A percentile compares a stretch with the other conserved stretches of the same genome.
These are phyloP conservation scores for Penicillium sp. DNA, from an alignment of 2,329 filamentous ascomycete species.

Conservation along the genomic window DNA sequence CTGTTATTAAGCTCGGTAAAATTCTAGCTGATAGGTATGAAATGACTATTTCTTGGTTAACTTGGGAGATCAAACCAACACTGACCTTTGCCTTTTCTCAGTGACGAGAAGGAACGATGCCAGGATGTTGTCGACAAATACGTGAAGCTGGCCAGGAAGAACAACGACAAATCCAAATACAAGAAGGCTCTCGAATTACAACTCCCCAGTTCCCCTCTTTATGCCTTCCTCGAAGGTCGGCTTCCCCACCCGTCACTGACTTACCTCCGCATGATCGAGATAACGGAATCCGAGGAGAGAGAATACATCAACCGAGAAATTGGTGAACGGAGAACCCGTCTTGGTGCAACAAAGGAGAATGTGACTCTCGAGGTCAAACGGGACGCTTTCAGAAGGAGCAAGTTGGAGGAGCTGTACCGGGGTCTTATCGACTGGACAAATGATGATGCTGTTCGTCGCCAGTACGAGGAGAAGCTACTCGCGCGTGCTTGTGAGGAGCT, in stretches of 20 bases:
- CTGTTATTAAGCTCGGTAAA: slow-evolving; percentile 72
- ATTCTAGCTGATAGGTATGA: slow-evolving; percentile 69
- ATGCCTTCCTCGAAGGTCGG: slow-evolving; percentile 79
- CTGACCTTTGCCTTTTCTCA: slow-evolving; percentile 31
- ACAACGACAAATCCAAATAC: slow-evolving; percentile 74
- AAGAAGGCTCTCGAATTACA: slow-evolving; percentile 75
- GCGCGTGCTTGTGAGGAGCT: slow-evolving; percentile 79
- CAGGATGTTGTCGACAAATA: slow-evolving; percentile 77
- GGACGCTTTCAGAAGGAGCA: slow-evolving; percentile 76
- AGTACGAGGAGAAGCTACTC: slow-evolving; percentile 88
- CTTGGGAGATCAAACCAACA: background rate
- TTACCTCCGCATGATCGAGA: slow-evolving; percentile 79
- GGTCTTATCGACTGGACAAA: slow-evolving; percentile 86
- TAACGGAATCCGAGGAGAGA: slow-evolving; percentile 83
- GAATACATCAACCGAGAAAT: slow-evolving; percentile 88
- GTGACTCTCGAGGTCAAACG: slow-evolving; percentile 86
- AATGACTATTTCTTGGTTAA: background rate
- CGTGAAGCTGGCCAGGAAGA: slow-evolving; percentile 69
- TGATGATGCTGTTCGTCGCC: slow-evolving; percentile 81
- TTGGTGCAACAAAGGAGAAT: slow-evolving; percentile 80
- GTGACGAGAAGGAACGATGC: slow-evolving; percentile 62
- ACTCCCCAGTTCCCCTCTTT: slow-evolving; percentile 79
- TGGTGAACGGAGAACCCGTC: slow-evolving; percentile 80
- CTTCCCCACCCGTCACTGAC: slow-evolving; percentile 78
- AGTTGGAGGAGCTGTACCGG: slow-evolving; percentile 78